Evolutionary conservation across 2,329 filamentous ascomycete species (phyloP).

Genomic region (Neofusicoccum cordaticola): DNA sequence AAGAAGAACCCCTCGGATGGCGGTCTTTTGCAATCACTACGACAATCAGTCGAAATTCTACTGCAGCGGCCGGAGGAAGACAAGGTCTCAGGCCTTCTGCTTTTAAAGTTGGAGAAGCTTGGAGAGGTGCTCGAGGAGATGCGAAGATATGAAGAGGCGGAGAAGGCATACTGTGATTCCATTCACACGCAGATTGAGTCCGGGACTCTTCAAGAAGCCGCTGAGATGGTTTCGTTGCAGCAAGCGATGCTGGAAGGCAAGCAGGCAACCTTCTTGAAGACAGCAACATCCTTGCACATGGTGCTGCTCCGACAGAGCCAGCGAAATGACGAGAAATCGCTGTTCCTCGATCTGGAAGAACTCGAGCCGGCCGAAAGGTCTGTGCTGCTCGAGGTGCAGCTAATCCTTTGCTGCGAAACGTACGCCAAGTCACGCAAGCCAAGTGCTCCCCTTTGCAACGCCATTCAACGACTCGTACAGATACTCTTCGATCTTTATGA

Average conservation of each 20-base stretch:
- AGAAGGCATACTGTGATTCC: slow-evolving; percentile 59
- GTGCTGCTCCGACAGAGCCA: slow-evolving; percentile 42
- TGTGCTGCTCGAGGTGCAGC: slow-evolving; percentile 43
- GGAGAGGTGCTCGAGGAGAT: slow-evolving; percentile 58
- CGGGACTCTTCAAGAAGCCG: slow-evolving; percentile 56
- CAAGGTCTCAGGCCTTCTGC: slow-evolving; percentile 58
- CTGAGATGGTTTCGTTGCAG: slow-evolving; percentile 50
- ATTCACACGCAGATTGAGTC: slow-evolving; percentile 60
- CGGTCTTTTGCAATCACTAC: slow-evolving; percentile 55
- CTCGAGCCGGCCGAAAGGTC: slow-evolving; percentile 32
- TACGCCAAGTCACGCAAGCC: slow-evolving; percentile 31
- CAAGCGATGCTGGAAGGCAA: slow-evolving; percentile 54
- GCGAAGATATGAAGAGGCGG: slow-evolving; percentile 56
- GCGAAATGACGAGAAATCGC: slow-evolving; percentile 52
- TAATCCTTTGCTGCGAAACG: slow-evolving; percentile 30
- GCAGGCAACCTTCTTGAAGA: slow-evolving; percentile 55
- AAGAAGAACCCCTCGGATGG: slow-evolving; percentile 43
- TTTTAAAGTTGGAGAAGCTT: slow-evolving; percentile 64
- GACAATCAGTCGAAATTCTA: slow-evolving; percentile 62
- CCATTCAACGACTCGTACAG: slow-evolving; percentile 24
- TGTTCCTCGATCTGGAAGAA: slow-evolving; percentile 35
- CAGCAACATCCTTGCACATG: slow-evolving; percentile 59
- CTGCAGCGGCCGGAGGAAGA: slow-evolving; percentile 54
- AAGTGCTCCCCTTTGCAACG: slow-evolving; percentile 27
- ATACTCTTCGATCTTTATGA: slow-evolving; percentile 31